A percentile compares a stretch with the other conserved stretches of the same genome.
These are phyloP conservation scores for Kluyveromyces aestuarii DNA, from an alignment of 805 yeast species.

Conservation along the genomic window DNA sequence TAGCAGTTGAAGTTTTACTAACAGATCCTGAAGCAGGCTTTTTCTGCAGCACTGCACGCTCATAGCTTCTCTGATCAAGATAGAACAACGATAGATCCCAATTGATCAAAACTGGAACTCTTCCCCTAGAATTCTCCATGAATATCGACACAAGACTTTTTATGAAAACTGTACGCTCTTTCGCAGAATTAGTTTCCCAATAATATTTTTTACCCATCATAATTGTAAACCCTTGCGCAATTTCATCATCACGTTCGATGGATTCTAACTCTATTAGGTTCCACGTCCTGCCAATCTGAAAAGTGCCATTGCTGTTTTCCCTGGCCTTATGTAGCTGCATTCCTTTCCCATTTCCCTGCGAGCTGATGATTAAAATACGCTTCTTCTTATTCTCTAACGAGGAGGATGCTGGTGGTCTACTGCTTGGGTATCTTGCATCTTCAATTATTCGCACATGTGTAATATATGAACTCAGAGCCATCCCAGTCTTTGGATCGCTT, in stretches of 20 bases:
- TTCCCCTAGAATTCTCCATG: slow-evolving; percentile 47
- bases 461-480: slow-evolving; percentile 48
- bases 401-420: slow-evolving; percentile 55
- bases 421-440: slow-evolving; percentile 58
- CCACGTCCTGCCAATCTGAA: slow-evolving; percentile 94
- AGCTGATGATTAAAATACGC: slow-evolving; percentile 40
- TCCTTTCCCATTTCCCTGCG: slow-evolving; percentile 55
- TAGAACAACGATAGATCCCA: slow-evolving; percentile 40
- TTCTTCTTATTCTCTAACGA: slow-evolving; percentile 44
- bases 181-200: slow-evolving; percentile 61
- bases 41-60: slow-evolving; percentile 20
- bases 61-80: slow-evolving; percentile 30
- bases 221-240: slow-evolving; percentile 48
- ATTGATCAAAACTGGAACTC: slow-evolving; percentile 42
- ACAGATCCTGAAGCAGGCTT: background rate
- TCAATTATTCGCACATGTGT: slow-evolving; percentile 73
- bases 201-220: slow-evolving; percentile 69
- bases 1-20: background rate
- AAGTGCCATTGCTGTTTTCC: slow-evolving; percentile 59
- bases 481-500: slow-evolving; percentile 32
- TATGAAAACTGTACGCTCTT: slow-evolving; percentile 52
- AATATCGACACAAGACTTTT: slow-evolving; percentile 43
- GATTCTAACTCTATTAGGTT: slow-evolving; percentile 57
- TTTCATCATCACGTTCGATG: slow-evolving; percentile 45
- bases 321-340: slow-evolving; percentile 80